These are phyloP conservation scores for Straminergon stramineum DNA, from an alignment of 225 moss, liverwort and hornwort genomes.

Conservation along the genomic window DNA sequence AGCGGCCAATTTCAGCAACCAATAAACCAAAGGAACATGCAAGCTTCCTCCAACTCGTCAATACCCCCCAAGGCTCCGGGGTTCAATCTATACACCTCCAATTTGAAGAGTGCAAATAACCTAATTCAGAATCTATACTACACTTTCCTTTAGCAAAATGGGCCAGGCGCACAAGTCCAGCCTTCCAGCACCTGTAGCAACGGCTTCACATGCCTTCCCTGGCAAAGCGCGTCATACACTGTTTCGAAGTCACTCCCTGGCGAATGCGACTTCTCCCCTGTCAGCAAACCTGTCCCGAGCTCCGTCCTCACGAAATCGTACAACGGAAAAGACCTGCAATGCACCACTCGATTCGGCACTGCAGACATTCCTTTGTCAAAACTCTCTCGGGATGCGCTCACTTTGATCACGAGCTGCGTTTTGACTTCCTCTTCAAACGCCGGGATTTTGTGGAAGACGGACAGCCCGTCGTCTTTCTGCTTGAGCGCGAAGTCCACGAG, in stretches of 20 bases:
- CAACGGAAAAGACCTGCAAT: constrained; percentile 31
- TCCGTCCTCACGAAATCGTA: constrained; percentile 27
- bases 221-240: constrained; percentile 34
- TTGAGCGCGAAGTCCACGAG: constrained; percentile 30
- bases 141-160: background rate
- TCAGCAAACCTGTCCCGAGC: constrained; percentile 23
- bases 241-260: constrained; percentile 36
- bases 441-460: constrained; percentile 13
- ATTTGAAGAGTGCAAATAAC: background rate
- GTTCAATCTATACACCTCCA: background rate
- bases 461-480: background rate
- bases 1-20: background rate
- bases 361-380: constrained; percentile 5
- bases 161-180: constrained; percentile 23
- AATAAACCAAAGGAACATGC: background rate
- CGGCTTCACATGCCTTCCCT: constrained; percentile 23
- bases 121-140: background rate
- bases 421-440: constrained; percentile 29
- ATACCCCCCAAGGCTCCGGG: background rate
- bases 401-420: constrained; percentile 2
- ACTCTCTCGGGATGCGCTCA: background rate
- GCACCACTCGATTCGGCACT: constrained; percentile 8
- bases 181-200: constrained; percentile 26
- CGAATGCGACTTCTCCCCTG: constrained; percentile 18
- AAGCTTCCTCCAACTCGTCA: background rate